These are phyloP conservation scores for Berberis thunbergii DNA, from an alignment of 164 flowering plant species.

Conservation along the genomic window DNA sequence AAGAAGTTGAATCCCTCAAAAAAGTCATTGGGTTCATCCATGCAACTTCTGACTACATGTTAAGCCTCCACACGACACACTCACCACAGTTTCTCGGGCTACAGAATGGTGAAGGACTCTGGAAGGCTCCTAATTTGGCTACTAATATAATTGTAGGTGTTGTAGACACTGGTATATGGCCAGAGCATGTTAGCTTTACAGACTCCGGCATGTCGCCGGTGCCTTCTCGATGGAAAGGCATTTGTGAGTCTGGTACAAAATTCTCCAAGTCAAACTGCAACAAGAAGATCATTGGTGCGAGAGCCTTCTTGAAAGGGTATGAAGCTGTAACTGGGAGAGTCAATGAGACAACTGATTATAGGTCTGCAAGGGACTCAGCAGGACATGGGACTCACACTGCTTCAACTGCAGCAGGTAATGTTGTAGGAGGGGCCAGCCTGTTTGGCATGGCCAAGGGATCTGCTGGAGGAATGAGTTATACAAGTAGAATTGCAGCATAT, in stretches of 20 bases:
- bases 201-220: constrained; percentile 34
- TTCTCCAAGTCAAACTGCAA: constrained; percentile 49
- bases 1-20: constrained; percentile 30
- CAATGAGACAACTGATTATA: constrained; percentile 35
- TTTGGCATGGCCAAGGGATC: constrained; percentile 54
- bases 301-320: constrained; percentile 45
- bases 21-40: constrained; percentile 44
- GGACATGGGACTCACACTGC: constrained; percentile 93
- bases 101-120: constrained; percentile 42
- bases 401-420: constrained; percentile 61
- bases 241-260: constrained; percentile 43
- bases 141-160: constrained; percentile 59
- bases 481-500: constrained; percentile 59
- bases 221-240: constrained; percentile 64
- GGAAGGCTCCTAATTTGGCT: constrained; percentile 31
- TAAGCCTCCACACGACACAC: constrained; percentile 62
- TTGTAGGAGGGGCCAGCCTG: constrained; percentile 36
- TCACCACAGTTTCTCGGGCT: constrained; percentile 71
- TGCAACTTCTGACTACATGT: constrained; percentile 41
- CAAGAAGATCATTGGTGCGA: constrained; percentile 47
- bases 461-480: constrained; percentile 56
- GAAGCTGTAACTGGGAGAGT: constrained; percentile 33
- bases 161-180: constrained; percentile 81
- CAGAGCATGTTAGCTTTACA: constrained; percentile 57
- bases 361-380: constrained; percentile 47